Percentiles rank a stretch among this genome's conserved stretches.
Conservation (phyloP, 495 filamentous ascomycete genomes). For the Xylaria palmicola region DNA sequence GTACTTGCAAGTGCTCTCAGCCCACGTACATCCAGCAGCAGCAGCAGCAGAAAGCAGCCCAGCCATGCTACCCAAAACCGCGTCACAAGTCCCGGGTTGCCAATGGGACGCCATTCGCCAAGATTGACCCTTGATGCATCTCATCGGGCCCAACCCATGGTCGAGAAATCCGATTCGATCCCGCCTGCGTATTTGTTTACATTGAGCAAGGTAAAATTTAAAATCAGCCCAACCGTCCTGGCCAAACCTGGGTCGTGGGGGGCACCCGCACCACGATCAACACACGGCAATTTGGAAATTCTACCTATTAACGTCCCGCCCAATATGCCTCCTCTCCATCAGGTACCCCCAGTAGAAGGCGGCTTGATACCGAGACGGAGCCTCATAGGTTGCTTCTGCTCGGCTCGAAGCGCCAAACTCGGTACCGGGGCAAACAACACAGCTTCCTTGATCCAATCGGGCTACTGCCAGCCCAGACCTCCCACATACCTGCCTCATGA, state of each 20-base stretch:
- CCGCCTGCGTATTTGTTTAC: background rate
- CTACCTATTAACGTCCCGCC: no score
- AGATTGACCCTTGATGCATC: background rate
- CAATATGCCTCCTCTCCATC: no score
- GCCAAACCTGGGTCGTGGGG: background rate
- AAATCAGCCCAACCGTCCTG: background rate
- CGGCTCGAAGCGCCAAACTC: constrained; percentile 12
- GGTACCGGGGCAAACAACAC: background rate
- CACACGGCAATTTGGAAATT: no score
- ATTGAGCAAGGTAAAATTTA: background rate
- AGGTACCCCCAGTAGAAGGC: no score
- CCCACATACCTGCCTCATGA: background rate
- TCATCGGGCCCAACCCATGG: background rate
- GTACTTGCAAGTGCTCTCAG: no score
- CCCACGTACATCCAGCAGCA: background rate
- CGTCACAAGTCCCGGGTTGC: constrained; percentile 11
- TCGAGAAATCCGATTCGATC: constrained; percentile 7
- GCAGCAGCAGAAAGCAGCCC: background rate
- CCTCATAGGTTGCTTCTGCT: no score
- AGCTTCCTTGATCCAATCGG: constrained; percentile 5
- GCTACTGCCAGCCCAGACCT: constrained; percentile 11
- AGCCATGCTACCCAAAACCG: constrained; percentile 4
- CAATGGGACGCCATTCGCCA: constrained; percentile 5
- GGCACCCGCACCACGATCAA: background rate
- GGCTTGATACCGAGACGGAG: no score